phyloP scores from a whole-genome alignment of 306 rosid species.

The Quercus bicolor region DNA sequence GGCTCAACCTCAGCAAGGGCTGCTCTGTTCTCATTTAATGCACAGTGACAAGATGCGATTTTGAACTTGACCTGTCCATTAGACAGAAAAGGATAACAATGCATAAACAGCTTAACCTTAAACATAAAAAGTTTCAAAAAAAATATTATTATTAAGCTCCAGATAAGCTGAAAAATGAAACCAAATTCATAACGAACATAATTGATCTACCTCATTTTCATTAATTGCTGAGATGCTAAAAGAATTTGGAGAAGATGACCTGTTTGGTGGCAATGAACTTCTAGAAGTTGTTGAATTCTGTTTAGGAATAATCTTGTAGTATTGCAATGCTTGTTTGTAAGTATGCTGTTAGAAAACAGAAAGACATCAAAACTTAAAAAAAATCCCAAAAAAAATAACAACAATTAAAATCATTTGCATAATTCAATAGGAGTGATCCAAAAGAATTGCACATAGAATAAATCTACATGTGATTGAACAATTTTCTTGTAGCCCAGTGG shows the following conservation, averaged over 20 bases:
- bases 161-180: conserved; percentile 7
- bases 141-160: neutral
- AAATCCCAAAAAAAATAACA: neutral
- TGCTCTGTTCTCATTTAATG: conserved; percentile 70
- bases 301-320: conserved; percentile 71
- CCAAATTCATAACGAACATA: neutral
- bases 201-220: conserved; percentile 77
- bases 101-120: conserved; percentile 11
- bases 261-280: conserved; percentile 63
- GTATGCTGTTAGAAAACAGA: conserved; percentile 54
- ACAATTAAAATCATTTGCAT: neutral
- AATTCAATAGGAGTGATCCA: neutral
- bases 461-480: neutral
- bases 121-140: conserved; percentile 2
- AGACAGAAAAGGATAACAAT: conserved; percentile 11
- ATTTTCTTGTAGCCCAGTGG: neutral
- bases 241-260: conserved; percentile 89
- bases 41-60: conserved; percentile 76
- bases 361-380: neutral
- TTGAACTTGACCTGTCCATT: conserved; percentile 85
- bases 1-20: conserved; percentile 79
- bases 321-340: conserved; percentile 86
- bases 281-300: conserved; percentile 59
- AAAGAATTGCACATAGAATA: neutral
- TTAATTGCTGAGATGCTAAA: conserved; percentile 65